Percentiles rank a stretch among this genome's conserved stretches.
Evolutionary conservation across 129 eudicot species (phyloP).

Genomic region (Artemisia argyi): DNA sequence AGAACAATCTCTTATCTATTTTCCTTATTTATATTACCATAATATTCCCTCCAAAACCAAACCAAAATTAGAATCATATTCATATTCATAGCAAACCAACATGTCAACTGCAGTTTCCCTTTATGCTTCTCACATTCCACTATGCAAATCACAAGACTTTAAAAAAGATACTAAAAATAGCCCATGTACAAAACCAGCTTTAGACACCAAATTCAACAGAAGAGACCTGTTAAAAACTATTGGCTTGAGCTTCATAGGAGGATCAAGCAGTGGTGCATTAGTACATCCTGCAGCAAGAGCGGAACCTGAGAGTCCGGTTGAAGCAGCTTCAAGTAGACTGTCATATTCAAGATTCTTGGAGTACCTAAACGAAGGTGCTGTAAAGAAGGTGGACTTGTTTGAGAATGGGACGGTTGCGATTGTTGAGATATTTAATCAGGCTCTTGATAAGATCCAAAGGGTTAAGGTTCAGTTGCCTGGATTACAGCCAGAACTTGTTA

Average conservation of each 20-base stretch:
- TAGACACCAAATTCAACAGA: conserved; percentile 38
- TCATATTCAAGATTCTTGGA: conserved; percentile 82
- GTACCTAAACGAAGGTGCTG: conserved; percentile 65
- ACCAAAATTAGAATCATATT: not conserved
- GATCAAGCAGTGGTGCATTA: conserved; percentile 29
- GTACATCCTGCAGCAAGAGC: conserved; percentile 50
- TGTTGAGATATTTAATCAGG: conserved; percentile 61
- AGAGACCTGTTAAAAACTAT: conserved; percentile 39
- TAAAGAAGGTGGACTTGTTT: conserved; percentile 70
- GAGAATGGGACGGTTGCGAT: conserved; percentile 65
- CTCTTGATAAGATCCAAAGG: conserved; percentile 56
- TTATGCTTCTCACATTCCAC: conserved; percentile 38
- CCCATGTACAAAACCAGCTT: conserved; percentile 35
- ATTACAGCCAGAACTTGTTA: conserved; percentile 50
- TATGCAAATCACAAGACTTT: conserved; percentile 41
- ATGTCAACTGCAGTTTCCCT: conserved; percentile 61
- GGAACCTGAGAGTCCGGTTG: conserved; percentile 50
- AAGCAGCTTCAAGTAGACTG: conserved; percentile 54
- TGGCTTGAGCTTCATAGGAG: conserved; percentile 47
- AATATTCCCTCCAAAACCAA: conserved; percentile 38
- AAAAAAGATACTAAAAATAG: conserved; percentile 27
- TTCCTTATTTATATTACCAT: conserved; percentile 33
- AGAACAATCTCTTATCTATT: conserved; percentile 46
- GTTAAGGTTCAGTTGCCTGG: conserved; percentile 83
- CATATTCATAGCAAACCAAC: conserved; percentile 14